Evolutionary conservation across 495 filamentous ascomycete species (phyloP).

Genomic region (Trichoderma erinaceum): DNA sequence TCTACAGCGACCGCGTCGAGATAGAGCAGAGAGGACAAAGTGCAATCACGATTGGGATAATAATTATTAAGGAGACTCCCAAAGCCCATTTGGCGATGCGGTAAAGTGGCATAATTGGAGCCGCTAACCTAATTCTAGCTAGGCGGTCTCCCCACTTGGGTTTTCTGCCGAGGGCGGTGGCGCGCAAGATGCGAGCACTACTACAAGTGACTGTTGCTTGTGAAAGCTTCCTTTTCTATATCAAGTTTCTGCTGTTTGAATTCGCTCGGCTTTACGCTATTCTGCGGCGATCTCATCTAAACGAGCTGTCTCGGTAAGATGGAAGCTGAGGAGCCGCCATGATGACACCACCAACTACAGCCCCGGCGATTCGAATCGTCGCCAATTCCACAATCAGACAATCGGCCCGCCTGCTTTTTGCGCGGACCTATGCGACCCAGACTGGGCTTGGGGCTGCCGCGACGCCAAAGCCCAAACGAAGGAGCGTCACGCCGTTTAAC

Average conservation of each 20-base stretch:
- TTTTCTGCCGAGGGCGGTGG: constrained; percentile 17
- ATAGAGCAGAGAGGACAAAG: neutral
- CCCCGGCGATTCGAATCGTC: constrained; percentile 15
- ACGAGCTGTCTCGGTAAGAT: constrained; percentile 7
- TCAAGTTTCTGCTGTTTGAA: neutral
- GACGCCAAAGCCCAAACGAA: constrained; percentile 34
- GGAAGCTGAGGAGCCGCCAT: constrained; percentile 19
- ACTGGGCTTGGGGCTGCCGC: constrained; percentile 21
- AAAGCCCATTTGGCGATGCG: neutral
- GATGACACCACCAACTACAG: constrained; percentile 28
- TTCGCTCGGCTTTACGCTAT: neutral
- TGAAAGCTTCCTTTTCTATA: neutral
- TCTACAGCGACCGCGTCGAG: constrained; percentile 5
- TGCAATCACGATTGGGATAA: constrained; percentile 6
- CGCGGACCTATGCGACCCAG: constrained; percentile 30
- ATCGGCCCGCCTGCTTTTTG: constrained; percentile 20
- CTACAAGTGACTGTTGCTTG: neutral
- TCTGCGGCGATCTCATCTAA: neutral
- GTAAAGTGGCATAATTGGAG: constrained; percentile 16
- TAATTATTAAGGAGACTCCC: neutral
- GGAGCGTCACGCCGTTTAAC: constrained; percentile 70
- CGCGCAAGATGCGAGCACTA: neutral
- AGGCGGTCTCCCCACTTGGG: neutral
- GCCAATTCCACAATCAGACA: constrained; percentile 21
- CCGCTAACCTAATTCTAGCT: neutral